Conservation (phyloP, 2,329 filamentous ascomycete species). For the Aspergillaceae sp. region DNA sequence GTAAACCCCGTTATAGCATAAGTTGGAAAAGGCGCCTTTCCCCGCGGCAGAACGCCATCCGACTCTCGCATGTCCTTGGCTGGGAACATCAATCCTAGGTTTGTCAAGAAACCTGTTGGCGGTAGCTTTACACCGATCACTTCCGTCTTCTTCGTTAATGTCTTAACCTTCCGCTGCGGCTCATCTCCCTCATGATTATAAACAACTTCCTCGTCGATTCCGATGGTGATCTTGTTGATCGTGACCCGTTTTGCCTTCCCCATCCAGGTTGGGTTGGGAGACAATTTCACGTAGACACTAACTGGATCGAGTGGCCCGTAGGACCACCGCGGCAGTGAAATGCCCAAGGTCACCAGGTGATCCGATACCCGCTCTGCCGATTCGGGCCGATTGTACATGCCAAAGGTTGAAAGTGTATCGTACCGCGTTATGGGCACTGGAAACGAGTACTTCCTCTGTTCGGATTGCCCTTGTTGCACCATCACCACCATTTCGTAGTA, state of each 20-base stretch:
- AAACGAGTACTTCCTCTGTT: slow-evolving; percentile 84
- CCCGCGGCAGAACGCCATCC: slow-evolving; percentile 78
- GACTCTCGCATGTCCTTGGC: slow-evolving; percentile 77
- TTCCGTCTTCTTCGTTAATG: slow-evolving; percentile 74
- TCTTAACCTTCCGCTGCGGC: slow-evolving; percentile 80
- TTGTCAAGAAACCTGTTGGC: slow-evolving; percentile 85
- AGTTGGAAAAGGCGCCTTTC: slow-evolving; percentile 78
- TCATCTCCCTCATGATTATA: slow-evolving; percentile 97
- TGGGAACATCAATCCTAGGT: slow-evolving; percentile 83
- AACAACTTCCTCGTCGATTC: slow-evolving; percentile 96
- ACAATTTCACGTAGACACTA: slow-evolving; percentile 88
- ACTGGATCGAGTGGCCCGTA: slow-evolving; percentile 94
- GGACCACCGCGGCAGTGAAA: slow-evolving; percentile 89
- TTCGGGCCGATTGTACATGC: slow-evolving; percentile 97
- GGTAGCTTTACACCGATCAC: slow-evolving; percentile 75
- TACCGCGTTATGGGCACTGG: slow-evolving; percentile 87
- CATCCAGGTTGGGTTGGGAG: slow-evolving; percentile 86
- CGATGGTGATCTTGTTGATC: slow-evolving; percentile 86
- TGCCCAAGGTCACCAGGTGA: slow-evolving; percentile 82
- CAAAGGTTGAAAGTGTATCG: slow-evolving; percentile 94
- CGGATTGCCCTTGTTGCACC: slow-evolving; percentile 78
- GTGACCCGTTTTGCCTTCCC: slow-evolving; percentile 84
- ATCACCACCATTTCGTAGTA: slow-evolving; percentile 95
- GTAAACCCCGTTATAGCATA: slow-evolving; percentile 88
- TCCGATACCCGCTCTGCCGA: slow-evolving; percentile 77